Conservation (phyloP, 2,329 filamentous ascomycete genomes). For the Monosporascus cannonballus region DNA sequence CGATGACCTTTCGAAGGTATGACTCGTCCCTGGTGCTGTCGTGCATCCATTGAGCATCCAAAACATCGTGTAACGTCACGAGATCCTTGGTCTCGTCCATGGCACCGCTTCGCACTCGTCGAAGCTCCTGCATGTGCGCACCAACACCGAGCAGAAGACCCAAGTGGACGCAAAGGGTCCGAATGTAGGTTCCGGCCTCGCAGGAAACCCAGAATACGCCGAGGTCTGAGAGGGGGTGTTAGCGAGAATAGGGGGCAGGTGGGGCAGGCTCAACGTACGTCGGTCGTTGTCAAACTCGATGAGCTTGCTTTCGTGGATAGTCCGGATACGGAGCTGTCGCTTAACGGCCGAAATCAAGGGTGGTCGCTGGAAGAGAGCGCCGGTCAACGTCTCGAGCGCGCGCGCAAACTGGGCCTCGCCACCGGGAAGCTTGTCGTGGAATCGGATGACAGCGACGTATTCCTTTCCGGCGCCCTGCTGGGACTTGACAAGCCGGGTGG, state of each 20-base stretch:
- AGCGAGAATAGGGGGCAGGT: neutral
- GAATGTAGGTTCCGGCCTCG: conserved; percentile 97
- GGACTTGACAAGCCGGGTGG: conserved; percentile 95
- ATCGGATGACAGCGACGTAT: conserved; percentile 90
- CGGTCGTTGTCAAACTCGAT: conserved; percentile 98
- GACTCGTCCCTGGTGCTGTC: conserved; percentile 95
- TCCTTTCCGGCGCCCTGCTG: conserved; percentile 99
- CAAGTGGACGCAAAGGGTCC: conserved; percentile 93
- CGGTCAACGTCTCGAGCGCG: conserved; percentile 91
- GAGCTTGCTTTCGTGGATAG: conserved; percentile 94
- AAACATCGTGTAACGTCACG: conserved; percentile 89
- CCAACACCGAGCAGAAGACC: conserved; percentile 72
- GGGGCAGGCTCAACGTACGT: conserved; percentile 26
- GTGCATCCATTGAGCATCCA: conserved; percentile 92
- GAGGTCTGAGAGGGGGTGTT: conserved; percentile 44
- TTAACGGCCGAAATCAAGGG: conserved; percentile 98
- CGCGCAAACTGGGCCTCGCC: conserved; percentile 89
- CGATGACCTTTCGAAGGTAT: conserved; percentile 85
- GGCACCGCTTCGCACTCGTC: conserved; percentile 86
- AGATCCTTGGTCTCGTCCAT: conserved; percentile 88
- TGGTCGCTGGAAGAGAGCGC: conserved; percentile 93
- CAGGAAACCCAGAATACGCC: conserved; percentile 99
- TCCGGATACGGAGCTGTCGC: conserved; percentile 95
- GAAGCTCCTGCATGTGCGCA: conserved; percentile 96
- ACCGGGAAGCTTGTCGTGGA: conserved; percentile 92